These are phyloP conservation scores for Pseudogymnoascus sp. DNA, from an alignment of 2,329 filamentous ascomycete species.

Conservation along the genomic window DNA sequence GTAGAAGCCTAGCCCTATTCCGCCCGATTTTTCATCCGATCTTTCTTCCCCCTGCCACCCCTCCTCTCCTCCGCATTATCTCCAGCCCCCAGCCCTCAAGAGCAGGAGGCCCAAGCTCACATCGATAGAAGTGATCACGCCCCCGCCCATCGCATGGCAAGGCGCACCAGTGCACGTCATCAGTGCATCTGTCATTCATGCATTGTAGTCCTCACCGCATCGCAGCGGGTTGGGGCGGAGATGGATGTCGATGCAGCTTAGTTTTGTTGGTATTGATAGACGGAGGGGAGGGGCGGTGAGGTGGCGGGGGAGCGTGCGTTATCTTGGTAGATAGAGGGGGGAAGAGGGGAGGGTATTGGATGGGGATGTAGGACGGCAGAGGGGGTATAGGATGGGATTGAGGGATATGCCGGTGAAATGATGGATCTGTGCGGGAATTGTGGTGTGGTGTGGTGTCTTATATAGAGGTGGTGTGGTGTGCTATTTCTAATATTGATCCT, in stretches of 20 bases:
- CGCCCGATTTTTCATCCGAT: background rate
- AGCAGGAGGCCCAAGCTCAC: background rate
- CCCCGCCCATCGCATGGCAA: too few species aligned
- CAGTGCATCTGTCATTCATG: too few species aligned
- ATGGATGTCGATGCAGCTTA: too few species aligned
- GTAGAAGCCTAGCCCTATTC: background rate
- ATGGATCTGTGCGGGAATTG: background rate
- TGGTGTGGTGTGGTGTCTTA: too few species aligned
- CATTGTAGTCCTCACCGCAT: too few species aligned
- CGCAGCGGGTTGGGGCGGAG: too few species aligned
- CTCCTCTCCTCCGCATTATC: background rate
- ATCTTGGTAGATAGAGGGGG: too few species aligned
- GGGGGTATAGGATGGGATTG: background rate
- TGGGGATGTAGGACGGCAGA: background rate
- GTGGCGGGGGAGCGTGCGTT: background rate
- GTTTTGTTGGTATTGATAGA: background rate
- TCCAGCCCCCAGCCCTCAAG: background rate
- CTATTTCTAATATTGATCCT: too few species aligned
- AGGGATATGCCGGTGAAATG: background rate
- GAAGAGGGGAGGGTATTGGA: background rate
- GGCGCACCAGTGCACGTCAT: too few species aligned
- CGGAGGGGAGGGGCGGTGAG: background rate
- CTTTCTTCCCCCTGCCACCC: background rate
- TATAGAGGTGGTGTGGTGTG: too few species aligned
- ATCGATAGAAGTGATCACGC: too few species aligned